These are phyloP conservation scores for Micractinium conductrix DNA, from an alignment of 139 green algal genomes.

Conservation along the genomic window DNA sequence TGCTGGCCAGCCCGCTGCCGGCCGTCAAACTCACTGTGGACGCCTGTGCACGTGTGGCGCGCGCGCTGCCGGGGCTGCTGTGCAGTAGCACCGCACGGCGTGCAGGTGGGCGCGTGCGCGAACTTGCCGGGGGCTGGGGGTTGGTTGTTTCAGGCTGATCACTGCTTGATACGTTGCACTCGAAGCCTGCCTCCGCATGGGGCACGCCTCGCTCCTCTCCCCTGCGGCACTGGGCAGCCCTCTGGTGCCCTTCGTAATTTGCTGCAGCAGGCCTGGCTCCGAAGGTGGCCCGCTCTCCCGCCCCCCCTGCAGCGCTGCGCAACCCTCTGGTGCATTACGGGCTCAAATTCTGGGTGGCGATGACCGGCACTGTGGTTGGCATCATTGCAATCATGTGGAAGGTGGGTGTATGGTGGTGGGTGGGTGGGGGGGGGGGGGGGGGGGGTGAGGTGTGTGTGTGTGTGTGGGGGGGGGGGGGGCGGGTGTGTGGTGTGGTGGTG, in stretches of 20 bases:
- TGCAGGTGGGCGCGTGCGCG: too few relatives aligned
- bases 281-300: too few relatives aligned
- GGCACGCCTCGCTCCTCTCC: too few relatives aligned
- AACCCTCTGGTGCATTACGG: conserved; percentile 8
- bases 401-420: neutral
- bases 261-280: too few relatives aligned
- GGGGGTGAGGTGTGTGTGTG: too few relatives aligned
- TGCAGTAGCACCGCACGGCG: neutral
- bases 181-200: too few relatives aligned
- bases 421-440: neutral
- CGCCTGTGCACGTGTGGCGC: neutral
- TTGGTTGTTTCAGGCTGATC: too few relatives aligned
- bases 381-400: conserved; percentile 40
- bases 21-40: neutral
- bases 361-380: conserved; percentile 8
- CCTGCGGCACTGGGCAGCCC: too few relatives aligned
- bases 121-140: too few relatives aligned
- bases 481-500: too few relatives aligned
- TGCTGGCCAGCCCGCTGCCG: neutral
- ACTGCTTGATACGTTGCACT: neutral
- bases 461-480: too few relatives aligned
- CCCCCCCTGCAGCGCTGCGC: neutral
- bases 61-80: neutral
- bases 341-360: conserved; percentile 33
- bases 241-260: neutral